Conservation (phyloP, 176 grass and related monocot species). For the Avena sativa region DNA sequence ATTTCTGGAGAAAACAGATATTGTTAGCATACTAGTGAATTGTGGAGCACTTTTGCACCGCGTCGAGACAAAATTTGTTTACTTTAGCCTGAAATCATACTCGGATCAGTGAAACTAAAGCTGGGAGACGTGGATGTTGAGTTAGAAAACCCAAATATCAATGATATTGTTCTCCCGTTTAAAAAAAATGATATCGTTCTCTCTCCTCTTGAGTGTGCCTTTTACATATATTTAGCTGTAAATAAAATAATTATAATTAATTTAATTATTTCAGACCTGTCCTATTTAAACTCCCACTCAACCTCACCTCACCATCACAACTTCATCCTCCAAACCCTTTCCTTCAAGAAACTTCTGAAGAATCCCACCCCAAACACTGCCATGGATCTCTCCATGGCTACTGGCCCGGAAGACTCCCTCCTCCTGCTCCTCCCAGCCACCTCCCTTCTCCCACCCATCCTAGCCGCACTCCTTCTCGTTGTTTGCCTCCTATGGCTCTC, state of each 20-base stretch:
- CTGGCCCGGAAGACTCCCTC: constrained; percentile 43
- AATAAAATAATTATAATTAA: neutral
- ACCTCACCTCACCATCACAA: constrained; percentile 3
- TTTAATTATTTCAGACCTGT: neutral
- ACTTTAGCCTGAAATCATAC: too few species aligned
- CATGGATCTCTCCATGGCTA: constrained; percentile 44
- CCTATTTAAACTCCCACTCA: constrained; percentile 37
- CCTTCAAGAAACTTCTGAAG: constrained; percentile 9
- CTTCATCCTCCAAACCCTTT: neutral
- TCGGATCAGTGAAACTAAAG: too few species aligned
- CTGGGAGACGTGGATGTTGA: too few species aligned
- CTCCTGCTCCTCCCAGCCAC: constrained; percentile 30
- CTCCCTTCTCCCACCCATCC: constrained; percentile 31
- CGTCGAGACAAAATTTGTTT: too few species aligned
- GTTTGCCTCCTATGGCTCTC: constrained; percentile 47
- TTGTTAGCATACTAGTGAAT: too few species aligned
- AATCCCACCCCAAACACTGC: neutral
- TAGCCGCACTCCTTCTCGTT: constrained; percentile 43
- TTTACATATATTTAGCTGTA: neutral
- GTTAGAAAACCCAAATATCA: too few species aligned
- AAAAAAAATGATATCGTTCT: too few species aligned
- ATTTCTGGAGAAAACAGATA: too few species aligned
- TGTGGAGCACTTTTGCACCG: too few species aligned
- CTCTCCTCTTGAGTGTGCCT: too few species aligned
- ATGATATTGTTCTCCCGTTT: too few species aligned